Base-by-base conservation (phyloP, 805 yeast species). In the Yarrowia keelungensis region DNA sequence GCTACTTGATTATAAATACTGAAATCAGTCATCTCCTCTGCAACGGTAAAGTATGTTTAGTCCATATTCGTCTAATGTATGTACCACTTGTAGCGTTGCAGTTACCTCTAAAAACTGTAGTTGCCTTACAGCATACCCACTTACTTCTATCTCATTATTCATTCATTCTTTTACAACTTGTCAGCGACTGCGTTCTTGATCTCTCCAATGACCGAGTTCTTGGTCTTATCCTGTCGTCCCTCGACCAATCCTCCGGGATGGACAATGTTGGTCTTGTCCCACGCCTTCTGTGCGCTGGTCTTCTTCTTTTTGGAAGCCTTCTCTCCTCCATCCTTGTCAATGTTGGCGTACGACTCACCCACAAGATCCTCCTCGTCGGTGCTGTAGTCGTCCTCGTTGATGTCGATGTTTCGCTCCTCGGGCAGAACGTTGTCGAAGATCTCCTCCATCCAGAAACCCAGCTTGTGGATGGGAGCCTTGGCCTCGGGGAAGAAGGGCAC, bases 401-500 rank as follows among this genome's bases (percentile, higher is more conserved):
- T 1, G 43, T 59, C 65, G 9, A 59, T 19, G 51, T 59, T 59
- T 43, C 65, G 65, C 16, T 62, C 69, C 42, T 61, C 69, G 9
- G 51, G 51, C 12, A 43, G 62, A 16, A 59, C 69, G 10, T 49
- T 41, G 41, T 49, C 70, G 50, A 68, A 68, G n/a, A 67, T 41
- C 41, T 71, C 69, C 45, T 56, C 66, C 70, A 74, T 71, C 77
- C 77, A 74, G 42, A 41, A 66, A 19, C 72, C 72, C 38, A 76
- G 72, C 54, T 75, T 56, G 36, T 69, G 69, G n/a, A 71, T 68
- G 42, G 71, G 74, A 11, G 69, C 70, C 45, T 67, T 65, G 36
- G 73, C 73, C 51, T 75, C 78, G 3, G 78, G 77, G 46, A 76
- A 67, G 22, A 75, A 58, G 42, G 73, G 68, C 14, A 70, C 70